Conservation (phyloP, 2,329 filamentous ascomycete species). For the Bipolaris gigantea region DNA sequence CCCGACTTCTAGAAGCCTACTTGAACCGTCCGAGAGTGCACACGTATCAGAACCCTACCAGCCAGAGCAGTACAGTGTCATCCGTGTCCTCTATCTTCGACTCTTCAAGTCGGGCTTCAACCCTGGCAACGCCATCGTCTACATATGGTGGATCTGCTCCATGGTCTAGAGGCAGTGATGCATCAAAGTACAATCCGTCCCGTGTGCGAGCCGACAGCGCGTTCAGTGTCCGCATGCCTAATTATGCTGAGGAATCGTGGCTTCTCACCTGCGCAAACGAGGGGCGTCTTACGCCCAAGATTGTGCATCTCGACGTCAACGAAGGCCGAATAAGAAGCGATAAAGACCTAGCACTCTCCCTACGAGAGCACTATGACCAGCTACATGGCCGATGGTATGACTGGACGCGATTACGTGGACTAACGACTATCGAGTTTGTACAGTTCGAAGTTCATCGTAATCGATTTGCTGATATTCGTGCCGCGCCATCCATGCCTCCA, state of each 20-base stretch:
- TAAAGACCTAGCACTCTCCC: conserved; percentile 39
- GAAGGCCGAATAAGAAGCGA: conserved; percentile 37
- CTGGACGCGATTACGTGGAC: conserved; percentile 38
- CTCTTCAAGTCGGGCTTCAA: conserved; percentile 29
- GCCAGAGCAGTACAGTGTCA: conserved; percentile 29
- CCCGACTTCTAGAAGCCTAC: conserved; percentile 43
- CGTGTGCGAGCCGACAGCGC: conserved; percentile 24
- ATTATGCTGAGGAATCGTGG: conserved; percentile 35
- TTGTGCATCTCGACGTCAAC: conserved; percentile 44
- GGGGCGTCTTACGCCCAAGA: conserved; percentile 41
- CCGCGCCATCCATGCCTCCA: conserved; percentile 43
- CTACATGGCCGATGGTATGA: conserved; percentile 40
- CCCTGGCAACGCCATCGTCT: conserved; percentile 32
- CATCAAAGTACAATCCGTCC: conserved; percentile 32
- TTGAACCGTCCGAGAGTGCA: conserved; percentile 41
- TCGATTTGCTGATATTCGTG: conserved; percentile 46
- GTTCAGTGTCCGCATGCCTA: conserved; percentile 29
- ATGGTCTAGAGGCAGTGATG: conserved; percentile 20
- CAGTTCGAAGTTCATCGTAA: conserved; percentile 47
- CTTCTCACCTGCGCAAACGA: conserved; percentile 46
- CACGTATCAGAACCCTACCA: conserved; percentile 25
- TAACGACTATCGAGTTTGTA: conserved; percentile 45
- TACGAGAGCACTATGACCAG: conserved; percentile 41
- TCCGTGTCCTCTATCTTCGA: conserved; percentile 36
- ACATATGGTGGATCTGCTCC: conserved; percentile 30